A percentile compares a stretch with the other conserved stretches of the same genome.
phyloP scores from a whole-genome alignment of 306 rosid species.

The Glycine tomentella region DNA sequence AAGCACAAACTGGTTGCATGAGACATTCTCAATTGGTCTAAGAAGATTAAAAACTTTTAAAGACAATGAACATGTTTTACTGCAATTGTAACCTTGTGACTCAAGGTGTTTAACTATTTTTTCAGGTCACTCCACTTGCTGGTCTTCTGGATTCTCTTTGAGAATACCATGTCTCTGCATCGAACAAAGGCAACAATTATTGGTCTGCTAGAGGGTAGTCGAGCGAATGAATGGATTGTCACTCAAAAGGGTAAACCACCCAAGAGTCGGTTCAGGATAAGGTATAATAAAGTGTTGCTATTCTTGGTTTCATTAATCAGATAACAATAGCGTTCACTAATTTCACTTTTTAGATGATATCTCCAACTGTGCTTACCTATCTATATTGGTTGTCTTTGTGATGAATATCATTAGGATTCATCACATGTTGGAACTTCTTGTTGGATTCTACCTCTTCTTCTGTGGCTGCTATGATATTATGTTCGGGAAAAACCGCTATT shows the following conservation, averaged over 20 bases:
- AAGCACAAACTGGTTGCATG: background rate
- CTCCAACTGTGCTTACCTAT: background rate
- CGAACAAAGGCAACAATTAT: constrained; percentile 87
- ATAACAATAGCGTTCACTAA: background rate
- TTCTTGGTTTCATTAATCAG: constrained; percentile 2
- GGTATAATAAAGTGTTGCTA: constrained; percentile 52
- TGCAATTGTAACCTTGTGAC: background rate
- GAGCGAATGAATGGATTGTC: constrained; percentile 92
- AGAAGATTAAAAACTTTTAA: background rate
- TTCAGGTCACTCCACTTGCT: constrained; percentile 78
- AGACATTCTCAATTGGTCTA: background rate
- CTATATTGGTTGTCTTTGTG: constrained; percentile 36
- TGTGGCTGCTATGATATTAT: constrained; percentile 70
- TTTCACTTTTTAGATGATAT: background rate
- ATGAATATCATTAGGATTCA: constrained; percentile 60
- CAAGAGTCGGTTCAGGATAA: constrained; percentile 61
- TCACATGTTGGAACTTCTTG: constrained; percentile 69
- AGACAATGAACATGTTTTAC: background rate
- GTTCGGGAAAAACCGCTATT: constrained; percentile 74
- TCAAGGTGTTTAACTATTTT: background rate
- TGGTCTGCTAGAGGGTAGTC: constrained; percentile 70
- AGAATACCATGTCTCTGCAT: constrained; percentile 89
- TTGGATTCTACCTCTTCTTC: constrained; percentile 74
- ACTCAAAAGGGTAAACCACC: constrained; percentile 73
- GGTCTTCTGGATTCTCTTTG: constrained; percentile 86